A percentile compares a stretch with the other conserved stretches of the same genome.
phyloP scores from a whole-genome alignment of 75 land plant species.

The Ceratopteris richardii region DNA sequence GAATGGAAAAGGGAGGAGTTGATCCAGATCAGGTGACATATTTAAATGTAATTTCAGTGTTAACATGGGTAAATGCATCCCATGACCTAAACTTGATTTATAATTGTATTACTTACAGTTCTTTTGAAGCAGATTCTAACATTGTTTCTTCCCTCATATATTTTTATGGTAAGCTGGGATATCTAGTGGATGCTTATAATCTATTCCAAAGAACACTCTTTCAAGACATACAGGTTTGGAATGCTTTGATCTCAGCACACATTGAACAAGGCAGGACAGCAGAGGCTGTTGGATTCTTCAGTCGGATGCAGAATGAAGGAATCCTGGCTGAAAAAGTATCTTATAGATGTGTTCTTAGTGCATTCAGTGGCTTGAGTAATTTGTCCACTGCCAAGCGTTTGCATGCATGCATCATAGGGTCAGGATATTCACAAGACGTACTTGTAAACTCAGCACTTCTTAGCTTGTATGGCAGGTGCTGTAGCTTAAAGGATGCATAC shows the following conservation, averaged over 20 bases:
- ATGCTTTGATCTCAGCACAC: neutral
- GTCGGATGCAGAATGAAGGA: constrained; percentile 1
- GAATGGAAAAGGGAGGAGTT: constrained; percentile 53
- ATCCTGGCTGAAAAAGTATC: constrained; percentile 6
- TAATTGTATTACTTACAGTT: too few relatives aligned
- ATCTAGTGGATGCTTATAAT: too few relatives aligned
- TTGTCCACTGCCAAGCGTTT: constrained; percentile 4
- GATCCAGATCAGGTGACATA: constrained; percentile 59
- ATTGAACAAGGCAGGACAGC: neutral
- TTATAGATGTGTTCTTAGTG: constrained; percentile 5
- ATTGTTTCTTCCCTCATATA: too few relatives aligned
- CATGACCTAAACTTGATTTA: too few relatives aligned
- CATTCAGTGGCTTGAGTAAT: neutral
- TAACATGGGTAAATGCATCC: constrained; percentile 15
- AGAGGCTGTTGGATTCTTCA: neutral
- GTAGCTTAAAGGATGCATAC: constrained; percentile 40
- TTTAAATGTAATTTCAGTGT: constrained; percentile 53
- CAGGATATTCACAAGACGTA: constrained; percentile 1
- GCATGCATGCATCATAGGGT: constrained; percentile 4
- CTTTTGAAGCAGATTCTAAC: too few relatives aligned
- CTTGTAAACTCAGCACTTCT: constrained; percentile 56
- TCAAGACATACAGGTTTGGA: too few relatives aligned
- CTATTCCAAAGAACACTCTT: too few relatives aligned
- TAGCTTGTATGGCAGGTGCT: constrained; percentile 55
- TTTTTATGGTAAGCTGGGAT: too few relatives aligned